These are phyloP conservation scores for Trichothecium sympodiale DNA, from an alignment of 2,329 filamentous ascomycete genomes.

Conservation along the genomic window DNA sequence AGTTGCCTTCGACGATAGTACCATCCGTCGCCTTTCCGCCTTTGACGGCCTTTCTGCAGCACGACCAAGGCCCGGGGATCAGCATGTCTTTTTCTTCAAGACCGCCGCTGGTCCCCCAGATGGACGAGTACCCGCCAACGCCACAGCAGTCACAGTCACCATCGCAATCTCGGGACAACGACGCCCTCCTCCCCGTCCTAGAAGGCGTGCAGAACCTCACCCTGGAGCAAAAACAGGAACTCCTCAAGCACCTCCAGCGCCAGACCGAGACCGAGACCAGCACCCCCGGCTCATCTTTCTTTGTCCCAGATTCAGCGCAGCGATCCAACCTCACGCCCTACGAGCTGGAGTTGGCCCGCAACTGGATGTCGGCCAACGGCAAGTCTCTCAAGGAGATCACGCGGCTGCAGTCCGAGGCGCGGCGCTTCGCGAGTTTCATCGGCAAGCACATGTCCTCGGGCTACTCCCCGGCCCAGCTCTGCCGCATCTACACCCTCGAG, in stretches of 20 bases:
- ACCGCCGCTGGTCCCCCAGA: no score
- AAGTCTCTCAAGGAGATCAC: not conserved
- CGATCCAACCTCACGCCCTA: no score
- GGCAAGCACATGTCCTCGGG: slow-evolving; percentile 2
- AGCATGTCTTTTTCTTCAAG: no score
- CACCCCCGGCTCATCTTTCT: no score
- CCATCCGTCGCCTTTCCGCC: no score
- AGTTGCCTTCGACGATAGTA: no score
- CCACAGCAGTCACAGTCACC: no score
- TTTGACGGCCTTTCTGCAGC: no score
- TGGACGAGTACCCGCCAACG: no score
- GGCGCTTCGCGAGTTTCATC: slow-evolving; percentile 11
- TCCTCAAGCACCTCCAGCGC: slow-evolving; percentile 11
- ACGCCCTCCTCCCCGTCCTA: slow-evolving; percentile 8
- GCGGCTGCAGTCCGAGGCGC: slow-evolving; percentile 3
- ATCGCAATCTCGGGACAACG: not conserved
- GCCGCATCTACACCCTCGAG: slow-evolving; percentile 9
- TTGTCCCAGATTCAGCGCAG: no score
- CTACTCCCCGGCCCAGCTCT: slow-evolving; percentile 8
- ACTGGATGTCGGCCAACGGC: not conserved
- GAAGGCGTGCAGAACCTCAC: slow-evolving; percentile 9
- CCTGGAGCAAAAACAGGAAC: slow-evolving; percentile 10
- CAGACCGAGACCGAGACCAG: slow-evolving; percentile 5
- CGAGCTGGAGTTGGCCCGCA: not conserved
- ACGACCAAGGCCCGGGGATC: no score